phyloP scores from a whole-genome alignment of 352 stramenopile genomes.

The Plasmopara muralis region DNA sequence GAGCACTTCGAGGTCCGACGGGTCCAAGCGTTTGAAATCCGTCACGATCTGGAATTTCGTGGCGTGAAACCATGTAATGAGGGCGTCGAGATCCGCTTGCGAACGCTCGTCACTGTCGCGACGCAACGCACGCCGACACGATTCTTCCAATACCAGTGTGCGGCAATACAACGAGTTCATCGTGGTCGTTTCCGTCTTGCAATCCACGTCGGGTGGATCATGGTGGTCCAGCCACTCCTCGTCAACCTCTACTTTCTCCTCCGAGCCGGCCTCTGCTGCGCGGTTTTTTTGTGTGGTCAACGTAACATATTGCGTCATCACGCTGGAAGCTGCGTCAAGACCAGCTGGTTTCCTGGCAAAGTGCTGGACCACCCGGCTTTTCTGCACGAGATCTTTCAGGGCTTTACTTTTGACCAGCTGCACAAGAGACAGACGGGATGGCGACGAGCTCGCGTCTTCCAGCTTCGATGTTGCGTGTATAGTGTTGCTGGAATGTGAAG shows the following conservation, averaged over 20 bases:
- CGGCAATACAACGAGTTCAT: slow-evolving; percentile 42
- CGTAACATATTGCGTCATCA: slow-evolving; percentile 63
- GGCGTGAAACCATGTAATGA: slow-evolving; percentile 69
- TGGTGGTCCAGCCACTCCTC: slow-evolving; percentile 8
- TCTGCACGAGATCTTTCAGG: slow-evolving; percentile 56
- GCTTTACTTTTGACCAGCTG: slow-evolving; percentile 47
- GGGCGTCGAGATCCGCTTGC: slow-evolving; percentile 45
- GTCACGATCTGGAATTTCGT: slow-evolving; percentile 73
- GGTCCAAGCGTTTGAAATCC: slow-evolving; percentile 56
- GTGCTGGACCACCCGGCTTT: slow-evolving; percentile 9
- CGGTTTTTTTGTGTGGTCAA: slow-evolving; percentile 31
- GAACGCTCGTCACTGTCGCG: slow-evolving; percentile 48
- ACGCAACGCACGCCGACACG: slow-evolving; percentile 49
- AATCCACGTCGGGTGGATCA: slow-evolving; percentile 31
- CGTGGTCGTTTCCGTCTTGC: slow-evolving; percentile 18
- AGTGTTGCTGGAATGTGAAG: background rate
- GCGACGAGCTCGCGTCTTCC: background rate
- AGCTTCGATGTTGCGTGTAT: background rate
- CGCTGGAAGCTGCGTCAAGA: slow-evolving; percentile 31
- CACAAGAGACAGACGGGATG: slow-evolving; percentile 27
- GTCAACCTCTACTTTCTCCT: slow-evolving; percentile 11
- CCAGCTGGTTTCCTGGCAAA: background rate
- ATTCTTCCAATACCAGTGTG: slow-evolving; percentile 63
- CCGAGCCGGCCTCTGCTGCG: too few species aligned
- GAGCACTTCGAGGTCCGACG: slow-evolving; percentile 49